A percentile compares a stretch with the other conserved stretches of the same genome.
phyloP scores from a whole-genome alignment of 306 rosid species.

The Senna tora region DNA sequence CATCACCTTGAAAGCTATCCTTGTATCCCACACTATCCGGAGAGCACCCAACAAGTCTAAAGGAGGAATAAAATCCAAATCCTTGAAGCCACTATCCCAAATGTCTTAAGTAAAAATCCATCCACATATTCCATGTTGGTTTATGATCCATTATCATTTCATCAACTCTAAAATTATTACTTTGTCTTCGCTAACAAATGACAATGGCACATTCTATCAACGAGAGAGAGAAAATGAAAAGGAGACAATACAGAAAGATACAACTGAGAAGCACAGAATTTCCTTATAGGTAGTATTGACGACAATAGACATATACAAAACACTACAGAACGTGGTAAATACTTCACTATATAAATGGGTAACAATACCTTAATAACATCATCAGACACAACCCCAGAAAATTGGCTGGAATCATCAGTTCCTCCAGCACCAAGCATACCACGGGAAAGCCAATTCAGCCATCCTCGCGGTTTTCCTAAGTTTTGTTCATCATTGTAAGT shows the following conservation, averaged over 20 bases:
- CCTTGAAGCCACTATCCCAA: too few relatives aligned
- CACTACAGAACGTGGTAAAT: not conserved
- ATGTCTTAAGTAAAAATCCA: too few relatives aligned
- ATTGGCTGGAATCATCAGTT: slow-evolving; percentile 92
- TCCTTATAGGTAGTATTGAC: not conserved
- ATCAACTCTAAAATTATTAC: not conserved
- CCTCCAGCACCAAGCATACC: slow-evolving; percentile 99
- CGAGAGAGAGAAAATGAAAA: slow-evolving; percentile 1
- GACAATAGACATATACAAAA: slow-evolving; percentile 2
- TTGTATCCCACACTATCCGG: too few relatives aligned
- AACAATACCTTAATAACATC: slow-evolving; percentile 81
- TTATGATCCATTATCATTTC: not conserved
- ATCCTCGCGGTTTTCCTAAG: slow-evolving; percentile 71
- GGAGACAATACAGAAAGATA: not conserved
- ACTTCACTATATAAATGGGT: slow-evolving; percentile 18
- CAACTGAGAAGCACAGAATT: not conserved
- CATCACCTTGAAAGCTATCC: too few relatives aligned
- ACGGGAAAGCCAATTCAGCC: slow-evolving; percentile 96
- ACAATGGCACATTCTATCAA: not conserved
- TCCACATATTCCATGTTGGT: too few relatives aligned
- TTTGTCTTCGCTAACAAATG: not conserved
- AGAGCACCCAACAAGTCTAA: too few relatives aligned
- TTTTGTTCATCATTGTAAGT: slow-evolving; percentile 60
- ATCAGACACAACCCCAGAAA: slow-evolving; percentile 93
- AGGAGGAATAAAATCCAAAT: too few relatives aligned